These are phyloP conservation scores for Debaryomyces psychrophilus DNA, from an alignment of 1,139 yeast genomes.

Conservation along the genomic window DNA sequence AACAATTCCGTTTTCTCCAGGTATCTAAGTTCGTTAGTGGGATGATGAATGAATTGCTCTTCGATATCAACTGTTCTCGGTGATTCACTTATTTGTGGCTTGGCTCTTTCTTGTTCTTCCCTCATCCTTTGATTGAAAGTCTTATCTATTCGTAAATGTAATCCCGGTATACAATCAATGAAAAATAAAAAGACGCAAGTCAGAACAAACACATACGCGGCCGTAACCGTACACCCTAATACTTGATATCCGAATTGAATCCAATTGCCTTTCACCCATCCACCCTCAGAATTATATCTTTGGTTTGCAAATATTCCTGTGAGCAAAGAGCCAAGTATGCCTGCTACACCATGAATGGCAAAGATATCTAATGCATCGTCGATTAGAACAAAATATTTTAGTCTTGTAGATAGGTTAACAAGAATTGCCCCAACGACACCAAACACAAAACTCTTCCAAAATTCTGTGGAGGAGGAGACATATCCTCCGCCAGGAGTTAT, in stretches of 20 bases:
- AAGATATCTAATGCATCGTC: conserved; percentile 52
- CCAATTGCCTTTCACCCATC: conserved; percentile 54
- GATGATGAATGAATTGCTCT: conserved; percentile 19
- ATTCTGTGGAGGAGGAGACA: conserved; percentile 37
- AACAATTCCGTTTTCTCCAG: conserved; percentile 43
- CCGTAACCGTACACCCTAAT: conserved; percentile 45
- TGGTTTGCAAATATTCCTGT: conserved; percentile 47
- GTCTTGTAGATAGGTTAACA: conserved; percentile 44
- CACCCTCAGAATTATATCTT: conserved; percentile 42
- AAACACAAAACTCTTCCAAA: conserved; percentile 47
- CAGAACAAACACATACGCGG: conserved; percentile 42
- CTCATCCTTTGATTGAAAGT: conserved; percentile 40
- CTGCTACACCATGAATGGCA: conserved; percentile 51
- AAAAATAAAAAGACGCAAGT: conserved; percentile 41
- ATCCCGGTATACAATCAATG: conserved; percentile 50
- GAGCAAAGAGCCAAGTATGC: conserved; percentile 45
- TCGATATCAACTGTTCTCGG: conserved; percentile 20
- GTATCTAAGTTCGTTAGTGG: conserved; percentile 16
- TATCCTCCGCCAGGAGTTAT: conserved; percentile 53
- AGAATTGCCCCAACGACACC: conserved; percentile 43
- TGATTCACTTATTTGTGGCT: conserved; percentile 8
- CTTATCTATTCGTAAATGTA: conserved; percentile 50
- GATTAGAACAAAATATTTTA: conserved; percentile 41
- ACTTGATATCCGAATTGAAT: conserved; percentile 53
- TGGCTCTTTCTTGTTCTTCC: conserved; percentile 15